These are phyloP conservation scores for Murraya koenigii DNA, from an alignment of 345 rosid genomes.

Conservation along the genomic window DNA sequence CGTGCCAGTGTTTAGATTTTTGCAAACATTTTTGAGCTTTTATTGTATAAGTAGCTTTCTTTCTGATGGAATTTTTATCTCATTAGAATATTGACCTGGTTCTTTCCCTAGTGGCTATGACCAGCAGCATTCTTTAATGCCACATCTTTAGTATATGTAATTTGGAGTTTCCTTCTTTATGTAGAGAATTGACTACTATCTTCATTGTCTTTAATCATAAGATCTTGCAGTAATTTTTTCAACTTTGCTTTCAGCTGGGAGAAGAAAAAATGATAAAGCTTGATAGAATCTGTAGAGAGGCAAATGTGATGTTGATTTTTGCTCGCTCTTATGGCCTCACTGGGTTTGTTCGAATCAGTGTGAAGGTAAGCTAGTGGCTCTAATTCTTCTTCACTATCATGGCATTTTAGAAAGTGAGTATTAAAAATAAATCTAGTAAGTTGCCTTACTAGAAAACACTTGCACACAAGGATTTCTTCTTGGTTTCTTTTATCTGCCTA, in stretches of 20 bases:
- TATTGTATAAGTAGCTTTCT: background rate
- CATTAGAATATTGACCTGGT: background rate
- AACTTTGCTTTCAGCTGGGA: conserved; percentile 56
- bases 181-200: background rate
- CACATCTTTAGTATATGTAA: conserved; percentile 1
- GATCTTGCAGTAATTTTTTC: conserved; percentile 16
- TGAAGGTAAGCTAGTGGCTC: conserved; percentile 52
- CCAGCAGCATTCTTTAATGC: background rate
- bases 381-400: background rate
- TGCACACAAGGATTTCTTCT: background rate
- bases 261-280: conserved; percentile 86
- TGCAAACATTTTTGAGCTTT: conserved; percentile 1
- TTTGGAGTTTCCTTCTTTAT: background rate
- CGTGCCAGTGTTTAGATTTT: background rate
- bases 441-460: background rate
- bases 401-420: background rate
- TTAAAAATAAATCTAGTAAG: background rate
- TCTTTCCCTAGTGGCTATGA: background rate
- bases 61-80: background rate
- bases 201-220: background rate
- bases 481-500: background rate
- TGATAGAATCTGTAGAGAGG: conserved; percentile 81
- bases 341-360: conserved; percentile 83
- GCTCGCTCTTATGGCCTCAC: conserved; percentile 96
- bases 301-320: conserved; percentile 79